These are phyloP conservation scores for Neonectria faginata DNA, from an alignment of 2,329 filamentous ascomycete species.

Conservation along the genomic window DNA sequence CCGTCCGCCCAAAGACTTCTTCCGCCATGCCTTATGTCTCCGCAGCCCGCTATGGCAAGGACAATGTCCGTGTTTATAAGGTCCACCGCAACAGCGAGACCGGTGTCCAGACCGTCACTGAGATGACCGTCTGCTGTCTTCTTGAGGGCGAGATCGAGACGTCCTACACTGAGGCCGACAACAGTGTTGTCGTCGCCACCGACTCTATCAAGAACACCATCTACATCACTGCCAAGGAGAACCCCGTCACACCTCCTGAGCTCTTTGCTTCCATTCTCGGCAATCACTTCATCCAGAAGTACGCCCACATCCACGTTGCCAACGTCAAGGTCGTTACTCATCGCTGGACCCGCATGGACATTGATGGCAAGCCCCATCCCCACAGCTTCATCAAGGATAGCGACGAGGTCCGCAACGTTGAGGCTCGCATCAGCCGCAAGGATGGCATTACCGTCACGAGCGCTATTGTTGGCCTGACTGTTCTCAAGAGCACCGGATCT, in stretches of 20 bases:
- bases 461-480: constrained; percentile 82
- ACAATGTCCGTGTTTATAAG: constrained; percentile 98
- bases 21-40: constrained; percentile 65
- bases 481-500: constrained; percentile 96
- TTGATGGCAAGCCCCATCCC: constrained; percentile 91
- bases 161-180: constrained; percentile 94
- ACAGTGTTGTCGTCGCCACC: constrained; percentile 93
- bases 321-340: constrained; percentile 86
- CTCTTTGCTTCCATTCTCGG: constrained; percentile 88
- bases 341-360: constrained; percentile 88
- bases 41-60: constrained; percentile 86
- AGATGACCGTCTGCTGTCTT: constrained; percentile 94
- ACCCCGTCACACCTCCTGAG: constrained; percentile 93
- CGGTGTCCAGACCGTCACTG: constrained; percentile 85
- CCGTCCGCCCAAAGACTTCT: constrained; percentile 30
- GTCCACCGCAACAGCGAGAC: constrained; percentile 83
- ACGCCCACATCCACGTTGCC: constrained; percentile 87
- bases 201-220: constrained; percentile 98
- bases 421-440: constrained; percentile 75
- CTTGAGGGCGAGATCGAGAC: constrained; percentile 92
- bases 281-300: constrained; percentile 88
- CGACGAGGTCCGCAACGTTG: constrained; percentile 85
- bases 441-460: constrained; percentile 81
- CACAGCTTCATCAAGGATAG: constrained; percentile 95
- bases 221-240: constrained; percentile 94